Evolutionary conservation across 345 rosid genomes (phyloP).

Genomic region (Lepidium sativum): DNA sequence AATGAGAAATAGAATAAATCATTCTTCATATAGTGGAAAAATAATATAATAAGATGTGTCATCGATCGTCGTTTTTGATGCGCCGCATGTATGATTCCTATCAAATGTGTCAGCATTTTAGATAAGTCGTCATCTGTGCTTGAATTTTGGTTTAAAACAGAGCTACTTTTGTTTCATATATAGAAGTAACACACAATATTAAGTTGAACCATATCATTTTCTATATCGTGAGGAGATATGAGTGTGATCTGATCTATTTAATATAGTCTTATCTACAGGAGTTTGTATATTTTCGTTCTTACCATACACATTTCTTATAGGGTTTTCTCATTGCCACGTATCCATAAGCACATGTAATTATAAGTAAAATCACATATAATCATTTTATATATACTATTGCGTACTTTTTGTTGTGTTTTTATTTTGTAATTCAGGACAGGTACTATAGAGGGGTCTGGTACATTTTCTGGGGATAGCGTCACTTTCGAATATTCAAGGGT

Average conservation of each 20-base stretch:
- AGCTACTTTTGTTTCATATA: background rate
- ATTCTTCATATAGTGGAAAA: background rate
- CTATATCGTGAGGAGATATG: constrained; percentile 7
- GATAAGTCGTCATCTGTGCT: constrained; percentile 3
- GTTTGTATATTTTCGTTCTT: background rate
- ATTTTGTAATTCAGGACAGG: too few relatives aligned
- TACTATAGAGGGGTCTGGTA: too few relatives aligned
- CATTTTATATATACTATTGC: background rate
- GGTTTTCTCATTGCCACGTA: constrained; percentile 8
- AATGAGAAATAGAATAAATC: background rate
- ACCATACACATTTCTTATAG: background rate
- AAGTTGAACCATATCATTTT: constrained; percentile 7
- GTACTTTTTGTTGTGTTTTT: too few relatives aligned
- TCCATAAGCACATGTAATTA: background rate
- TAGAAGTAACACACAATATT: background rate
- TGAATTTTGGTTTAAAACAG: background rate
- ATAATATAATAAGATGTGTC: background rate
- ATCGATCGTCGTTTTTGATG: constrained; percentile 3
- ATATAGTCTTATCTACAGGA: constrained; percentile 15
- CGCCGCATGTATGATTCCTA: constrained; percentile 13
- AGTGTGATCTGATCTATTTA: background rate
- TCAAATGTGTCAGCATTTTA: constrained; percentile 14
- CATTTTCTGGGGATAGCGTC: too few relatives aligned
- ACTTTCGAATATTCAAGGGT: too few relatives aligned
- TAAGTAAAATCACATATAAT: background rate